Base-by-base conservation (phyloP, 2,329 filamentous ascomycete species). In the Colletotrichum filicis region DNA sequence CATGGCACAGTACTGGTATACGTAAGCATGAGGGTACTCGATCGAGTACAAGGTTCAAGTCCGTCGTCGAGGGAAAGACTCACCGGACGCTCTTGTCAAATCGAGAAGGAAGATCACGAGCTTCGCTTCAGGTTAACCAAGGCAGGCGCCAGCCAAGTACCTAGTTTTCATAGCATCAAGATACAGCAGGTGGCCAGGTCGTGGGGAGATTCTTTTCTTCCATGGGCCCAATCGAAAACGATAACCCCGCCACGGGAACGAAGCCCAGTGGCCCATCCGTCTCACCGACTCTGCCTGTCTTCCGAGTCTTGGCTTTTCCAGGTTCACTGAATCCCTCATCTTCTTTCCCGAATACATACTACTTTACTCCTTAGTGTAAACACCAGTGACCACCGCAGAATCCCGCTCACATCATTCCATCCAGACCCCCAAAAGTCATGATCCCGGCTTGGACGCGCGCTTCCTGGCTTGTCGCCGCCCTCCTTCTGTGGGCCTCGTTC, bases 401-500 rank as follows among this genome's bases (percentile, higher is more conserved):
- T n/a, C 9, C 28, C 57, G 14, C 12, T 19, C 37, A 61, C 5
- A 19, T 28, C 14, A 37, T 19, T 37, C 24, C n/a, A 22, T 22
- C 24, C 22, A n/a, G 7, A 28, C 22, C 24, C 24, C 14, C 58
- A 46, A 49, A 49, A 22, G 52, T 42, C 64, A 68, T 68, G 65
- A 58, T 62, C 57, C 69, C 58, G 52, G 69, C 67, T 42, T 32
- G 22, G 37, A 59, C 66, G 64, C 66, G 66, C 42, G 52, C 30
- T 49, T 30, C 42, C 42, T 28, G 60, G 57, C 14, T 46, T 46
- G 61, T 12, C 63, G 67, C 68, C 56, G 71, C 62, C 32, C 62
- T 71, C 66, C 56, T 71, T 56, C 62, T 52, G 66, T 69, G 66
- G 66, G 35, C n/a, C 70, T 22, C 16, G 14, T 60, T 59, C 58